phyloP scores from a whole-genome alignment of 179 eudicot species.

The Heliamphora ciliata region DNA sequence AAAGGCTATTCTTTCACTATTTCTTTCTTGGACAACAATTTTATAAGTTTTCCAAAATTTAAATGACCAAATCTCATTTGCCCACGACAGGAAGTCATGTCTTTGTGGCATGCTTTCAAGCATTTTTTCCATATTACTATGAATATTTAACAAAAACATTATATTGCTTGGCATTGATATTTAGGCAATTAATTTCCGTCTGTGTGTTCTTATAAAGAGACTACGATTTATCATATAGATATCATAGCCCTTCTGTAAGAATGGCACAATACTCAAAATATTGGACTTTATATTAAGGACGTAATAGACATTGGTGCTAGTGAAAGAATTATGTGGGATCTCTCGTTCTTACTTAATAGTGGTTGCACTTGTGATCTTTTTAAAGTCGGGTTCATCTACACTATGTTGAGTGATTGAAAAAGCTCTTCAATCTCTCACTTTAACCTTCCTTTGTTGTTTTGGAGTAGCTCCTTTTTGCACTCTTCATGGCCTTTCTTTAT shows the following conservation, averaged over 20 bases:
- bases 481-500: too few species aligned
- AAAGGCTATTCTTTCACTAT: neutral
- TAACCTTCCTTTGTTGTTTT: too few species aligned
- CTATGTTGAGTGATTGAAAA: too few species aligned
- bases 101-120: conserved; percentile 7
- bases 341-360: too few species aligned
- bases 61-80: conserved; percentile 5
- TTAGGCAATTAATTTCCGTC: neutral
- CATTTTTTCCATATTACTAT: neutral
- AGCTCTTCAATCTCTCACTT: too few species aligned
- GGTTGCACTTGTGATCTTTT: too few species aligned
- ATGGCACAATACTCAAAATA: neutral
- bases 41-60: neutral
- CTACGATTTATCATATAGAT: neutral
- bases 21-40: neutral
- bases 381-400: too few species aligned
- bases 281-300: neutral
- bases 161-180: neutral
- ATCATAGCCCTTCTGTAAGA: neutral
- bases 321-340: too few species aligned
- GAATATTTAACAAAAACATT: conserved; percentile 9
- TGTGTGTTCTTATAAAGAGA: neutral
- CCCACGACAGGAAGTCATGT: neutral
- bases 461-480: too few species aligned
- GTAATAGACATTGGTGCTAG: neutral